phyloP scores from a whole-genome alignment of 2,329 filamentous ascomycete genomes.

The Fusarium haematococcum region DNA sequence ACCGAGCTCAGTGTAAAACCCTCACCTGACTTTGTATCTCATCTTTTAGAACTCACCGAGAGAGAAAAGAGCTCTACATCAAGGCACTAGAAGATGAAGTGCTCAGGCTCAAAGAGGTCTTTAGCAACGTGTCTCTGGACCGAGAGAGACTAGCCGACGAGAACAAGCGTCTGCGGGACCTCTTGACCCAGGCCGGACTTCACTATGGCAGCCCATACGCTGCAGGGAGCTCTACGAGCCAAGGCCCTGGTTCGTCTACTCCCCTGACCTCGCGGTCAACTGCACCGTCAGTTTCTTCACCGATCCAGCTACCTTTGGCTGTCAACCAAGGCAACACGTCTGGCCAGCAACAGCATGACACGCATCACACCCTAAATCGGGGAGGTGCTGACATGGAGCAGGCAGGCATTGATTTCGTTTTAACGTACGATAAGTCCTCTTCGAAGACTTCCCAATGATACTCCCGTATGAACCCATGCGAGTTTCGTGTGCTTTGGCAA shows the following conservation, averaged over 20 bases:
- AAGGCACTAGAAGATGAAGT: conserved; percentile 94
- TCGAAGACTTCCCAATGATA: conserved; percentile 74
- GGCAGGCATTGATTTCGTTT: conserved; percentile 88
- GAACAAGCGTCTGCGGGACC: conserved; percentile 77
- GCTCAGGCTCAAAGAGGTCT: conserved; percentile 87
- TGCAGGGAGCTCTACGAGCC: conserved; percentile 66
- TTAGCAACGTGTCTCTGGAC: conserved; percentile 78
- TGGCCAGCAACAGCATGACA: conserved; percentile 47
- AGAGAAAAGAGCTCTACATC: conserved; percentile 96
- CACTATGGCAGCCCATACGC: conserved; percentile 45
- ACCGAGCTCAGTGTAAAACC: neutral
- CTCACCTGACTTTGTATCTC: conserved; percentile 16
- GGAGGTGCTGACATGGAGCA: conserved; percentile 78
- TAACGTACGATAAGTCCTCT: conserved; percentile 80
- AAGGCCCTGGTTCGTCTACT: conserved; percentile 61
- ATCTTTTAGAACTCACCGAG: conserved; percentile 86
- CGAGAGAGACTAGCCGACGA: conserved; percentile 82
- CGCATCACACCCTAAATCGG: conserved; percentile 41
- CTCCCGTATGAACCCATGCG: conserved; percentile 60
- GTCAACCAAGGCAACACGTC: conserved; percentile 44
- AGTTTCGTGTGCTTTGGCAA: conserved; percentile 39
- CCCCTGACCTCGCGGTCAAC: conserved; percentile 58
- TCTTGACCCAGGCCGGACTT: conserved; percentile 67
- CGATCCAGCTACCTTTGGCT: conserved; percentile 35
- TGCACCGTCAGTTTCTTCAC: conserved; percentile 53